These are phyloP conservation scores for Serendipita sp. DNA, from an alignment of 768 basidiomycete genomes.

Conservation along the genomic window DNA sequence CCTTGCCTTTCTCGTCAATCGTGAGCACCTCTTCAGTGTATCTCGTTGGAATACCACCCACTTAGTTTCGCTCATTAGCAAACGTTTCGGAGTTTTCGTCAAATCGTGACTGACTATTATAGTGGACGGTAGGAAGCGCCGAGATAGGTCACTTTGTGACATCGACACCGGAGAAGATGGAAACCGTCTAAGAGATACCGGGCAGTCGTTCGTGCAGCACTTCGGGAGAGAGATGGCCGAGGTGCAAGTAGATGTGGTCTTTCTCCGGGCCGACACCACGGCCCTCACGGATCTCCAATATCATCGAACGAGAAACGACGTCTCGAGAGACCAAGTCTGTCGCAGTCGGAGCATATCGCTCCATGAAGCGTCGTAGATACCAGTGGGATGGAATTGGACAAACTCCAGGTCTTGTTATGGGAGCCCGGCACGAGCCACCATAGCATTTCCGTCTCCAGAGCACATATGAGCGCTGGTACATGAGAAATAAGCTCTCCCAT, in stretches of 20 bases:
- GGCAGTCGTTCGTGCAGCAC: conserved; percentile 92
- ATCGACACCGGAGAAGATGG: conserved; percentile 97
- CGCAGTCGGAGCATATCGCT: conserved; percentile 97
- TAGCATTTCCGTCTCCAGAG: conserved; percentile 96
- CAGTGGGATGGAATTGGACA: conserved; percentile 99
- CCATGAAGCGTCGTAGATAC: conserved; percentile 99
- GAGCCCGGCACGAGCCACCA: conserved; percentile 92
- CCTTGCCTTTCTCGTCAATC: conserved; percentile 73
- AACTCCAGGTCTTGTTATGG: conserved; percentile 97
- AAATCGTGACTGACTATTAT: conserved; percentile 85
- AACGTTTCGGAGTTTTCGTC: too few species aligned
- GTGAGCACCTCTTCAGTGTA: conserved; percentile 97
- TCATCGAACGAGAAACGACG: conserved; percentile 99
- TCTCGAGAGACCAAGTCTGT: conserved; percentile 99
- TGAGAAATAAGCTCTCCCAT: conserved; percentile 95
- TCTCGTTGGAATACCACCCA: conserved; percentile 98
- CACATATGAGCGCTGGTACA: conserved; percentile 99
- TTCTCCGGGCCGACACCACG: conserved; percentile 98
- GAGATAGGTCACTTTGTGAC: conserved; percentile 99
- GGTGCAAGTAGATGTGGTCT: conserved; percentile 92
- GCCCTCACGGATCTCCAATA: conserved; percentile 94
- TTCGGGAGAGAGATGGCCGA: conserved; percentile 92
- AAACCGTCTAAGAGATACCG: conserved; percentile 98
- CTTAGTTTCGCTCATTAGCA: conserved; percentile 26
- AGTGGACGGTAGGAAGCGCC: conserved; percentile 94